Evolutionary conservation across 2,329 filamentous ascomycete species (phyloP).

Genomic region (Drechslerella dactyloides): DNA sequence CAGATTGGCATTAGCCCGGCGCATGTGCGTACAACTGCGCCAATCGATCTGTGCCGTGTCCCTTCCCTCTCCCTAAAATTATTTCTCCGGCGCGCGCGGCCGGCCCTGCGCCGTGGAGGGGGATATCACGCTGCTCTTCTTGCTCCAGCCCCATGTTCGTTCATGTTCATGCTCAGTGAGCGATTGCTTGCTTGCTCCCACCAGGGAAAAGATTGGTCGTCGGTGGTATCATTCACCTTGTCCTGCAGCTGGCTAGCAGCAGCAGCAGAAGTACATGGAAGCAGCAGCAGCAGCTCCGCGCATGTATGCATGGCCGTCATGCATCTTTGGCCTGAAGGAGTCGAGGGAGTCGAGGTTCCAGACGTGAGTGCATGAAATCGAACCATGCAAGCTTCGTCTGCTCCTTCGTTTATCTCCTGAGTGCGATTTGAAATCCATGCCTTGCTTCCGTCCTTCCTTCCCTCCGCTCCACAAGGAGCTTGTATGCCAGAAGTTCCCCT

Average conservation of each 20-base stretch:
- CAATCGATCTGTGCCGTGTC: conserved; percentile 46
- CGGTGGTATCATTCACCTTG: conserved; percentile 3
- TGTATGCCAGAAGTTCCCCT: too few relatives aligned
- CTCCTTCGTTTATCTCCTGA: background rate
- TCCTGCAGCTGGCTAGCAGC: background rate
- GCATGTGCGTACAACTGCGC: conserved; percentile 29
- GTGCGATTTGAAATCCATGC: too few relatives aligned
- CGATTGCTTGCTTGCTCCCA: background rate
- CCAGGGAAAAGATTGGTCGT: conserved; percentile 2
- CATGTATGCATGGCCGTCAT: conserved; percentile 1
- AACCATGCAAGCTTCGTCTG: background rate
- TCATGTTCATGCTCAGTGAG: too few relatives aligned
- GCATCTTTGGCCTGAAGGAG: conserved; percentile 4
- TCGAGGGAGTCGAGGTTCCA: background rate
- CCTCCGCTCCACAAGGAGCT: too few relatives aligned
- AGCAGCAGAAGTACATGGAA: background rate
- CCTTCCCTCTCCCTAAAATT: conserved; percentile 19
- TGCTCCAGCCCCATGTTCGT: too few relatives aligned
- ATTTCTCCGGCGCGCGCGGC: conserved; percentile 46
- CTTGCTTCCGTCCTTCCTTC: too few relatives aligned
- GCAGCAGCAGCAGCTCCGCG: background rate
- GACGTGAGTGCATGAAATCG: conserved; percentile 8
- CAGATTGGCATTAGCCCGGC: conserved; percentile 38
- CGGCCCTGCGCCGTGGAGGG: conserved; percentile 22
- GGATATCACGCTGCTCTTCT: conserved; percentile 9